Evolutionary conservation across 2,329 filamentous ascomycete species (phyloP).

Genomic region (Fusarium sp.): DNA sequence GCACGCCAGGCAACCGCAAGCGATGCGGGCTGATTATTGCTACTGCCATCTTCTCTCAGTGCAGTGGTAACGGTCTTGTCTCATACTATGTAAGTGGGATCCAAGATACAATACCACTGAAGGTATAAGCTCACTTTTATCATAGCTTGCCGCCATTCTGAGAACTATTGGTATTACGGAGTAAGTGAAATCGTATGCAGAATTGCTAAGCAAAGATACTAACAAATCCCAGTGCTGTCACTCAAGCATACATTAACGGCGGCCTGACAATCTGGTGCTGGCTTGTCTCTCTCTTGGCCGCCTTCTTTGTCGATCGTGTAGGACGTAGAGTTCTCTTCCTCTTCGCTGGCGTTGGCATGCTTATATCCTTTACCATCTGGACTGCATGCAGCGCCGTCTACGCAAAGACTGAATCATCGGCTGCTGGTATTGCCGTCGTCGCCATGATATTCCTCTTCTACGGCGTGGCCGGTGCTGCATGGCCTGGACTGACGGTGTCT

Average conservation of each 20-base stretch:
- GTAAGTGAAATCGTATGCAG: background rate
- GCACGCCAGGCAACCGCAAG: constrained; percentile 39
- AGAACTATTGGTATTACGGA: constrained; percentile 40
- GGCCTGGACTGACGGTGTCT: constrained; percentile 40
- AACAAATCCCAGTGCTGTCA: constrained; percentile 20
- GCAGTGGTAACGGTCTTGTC: constrained; percentile 38
- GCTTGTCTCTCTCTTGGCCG: constrained; percentile 36
- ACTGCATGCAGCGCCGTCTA: constrained; percentile 41
- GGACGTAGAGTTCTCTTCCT: constrained; percentile 39
- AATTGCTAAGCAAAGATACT: fast-evolving
- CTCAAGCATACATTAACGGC: constrained; percentile 40
- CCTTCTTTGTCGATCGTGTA: constrained; percentile 41
- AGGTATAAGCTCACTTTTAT: background rate
- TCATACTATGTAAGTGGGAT: constrained; percentile 37
- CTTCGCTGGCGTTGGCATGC: constrained; percentile 38
- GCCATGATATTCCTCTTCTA: constrained; percentile 45
- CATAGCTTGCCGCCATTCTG: constrained; percentile 35
- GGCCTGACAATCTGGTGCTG: constrained; percentile 42
- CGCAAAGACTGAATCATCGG: constrained; percentile 31
- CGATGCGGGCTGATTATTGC: constrained; percentile 36
- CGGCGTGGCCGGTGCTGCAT: constrained; percentile 37
- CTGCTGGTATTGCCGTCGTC: constrained; percentile 36
- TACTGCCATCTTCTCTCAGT: constrained; percentile 37
- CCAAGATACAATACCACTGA: fast-evolving
- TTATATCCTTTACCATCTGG: constrained; percentile 39